Base-by-base conservation (phyloP, 805 yeast genomes). In the Candida maris region DNA sequence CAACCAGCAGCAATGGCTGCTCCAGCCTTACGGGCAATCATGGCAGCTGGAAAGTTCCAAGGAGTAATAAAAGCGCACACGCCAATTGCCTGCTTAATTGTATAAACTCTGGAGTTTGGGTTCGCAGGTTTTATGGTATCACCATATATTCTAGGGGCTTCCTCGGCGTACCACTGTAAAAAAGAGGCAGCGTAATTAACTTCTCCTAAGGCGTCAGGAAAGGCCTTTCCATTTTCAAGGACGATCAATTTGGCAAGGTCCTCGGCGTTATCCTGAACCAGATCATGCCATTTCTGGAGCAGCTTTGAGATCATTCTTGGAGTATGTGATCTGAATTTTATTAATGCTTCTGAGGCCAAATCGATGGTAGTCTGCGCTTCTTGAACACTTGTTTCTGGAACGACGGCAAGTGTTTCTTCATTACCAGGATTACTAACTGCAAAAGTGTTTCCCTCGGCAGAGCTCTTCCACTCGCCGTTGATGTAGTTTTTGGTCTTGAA, bases 1-100 rank as follows among this genome's bases (percentile, higher is more conserved):
- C 89, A 82, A 1, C 93, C 94, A 8, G 85, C 82, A 10, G 91
- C 89, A 17, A 81, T 55, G 1, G 85, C 85, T 19, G 89, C 86
- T 10, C 82, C 88, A 32, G 78, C 59, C 53, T 81, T 82, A 38
- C 87, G 64, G 4, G 87, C 72, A 39, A 80, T 77, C 88, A 81
- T 81, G 3, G 88, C 85, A 9, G 79, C 64, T 2, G 93, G 93
- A 57, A 84, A 85, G 59, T 85, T 84, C 89, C 91, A 85, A 2
- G 93, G 91, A 1, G 89, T 81, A 50, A 83, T 35, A 61, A 77
- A 81, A 37, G 81, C 84, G 64, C 81, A 77, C 30, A 78, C 83
- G 53, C 83, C 84, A 54, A 71, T 63, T 48, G 85, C 82, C 62
- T 77, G 82, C 57, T 72, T 68, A 52, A 73, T 67, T 38, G 81